Percentiles rank a stretch among this genome's conserved stretches.
Evolutionary conservation across 1,139 yeast species (phyloP).

Genomic region (Pichia sp.): DNA sequence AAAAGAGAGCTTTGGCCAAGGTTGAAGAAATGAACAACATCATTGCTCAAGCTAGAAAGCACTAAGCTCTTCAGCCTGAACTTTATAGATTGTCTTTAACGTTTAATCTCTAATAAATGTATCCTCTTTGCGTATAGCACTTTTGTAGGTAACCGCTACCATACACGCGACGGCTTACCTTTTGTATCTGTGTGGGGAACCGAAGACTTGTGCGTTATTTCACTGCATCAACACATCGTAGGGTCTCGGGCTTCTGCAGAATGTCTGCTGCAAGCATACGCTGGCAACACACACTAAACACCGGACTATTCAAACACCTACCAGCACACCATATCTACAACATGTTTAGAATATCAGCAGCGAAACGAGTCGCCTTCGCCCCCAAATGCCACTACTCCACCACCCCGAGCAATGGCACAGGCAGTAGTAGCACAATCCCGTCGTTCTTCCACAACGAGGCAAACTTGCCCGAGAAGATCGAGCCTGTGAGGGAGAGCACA

Average conservation of each 20-base stretch:
- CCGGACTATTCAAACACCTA: too few relatives aligned
- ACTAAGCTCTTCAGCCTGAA: slow-evolving; percentile 33
- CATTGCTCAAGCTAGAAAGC: slow-evolving; percentile 97
- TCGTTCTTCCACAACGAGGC: slow-evolving; percentile 16
- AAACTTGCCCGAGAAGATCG: slow-evolving; percentile 9
- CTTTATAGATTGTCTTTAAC: slow-evolving; percentile 9
- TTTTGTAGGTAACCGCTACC: background rate
- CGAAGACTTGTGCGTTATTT: background rate
- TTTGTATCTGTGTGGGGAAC: background rate
- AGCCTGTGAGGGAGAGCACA: background rate
- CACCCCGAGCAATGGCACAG: background rate
- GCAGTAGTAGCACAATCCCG: slow-evolving; percentile 2
- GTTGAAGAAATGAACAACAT: slow-evolving; percentile 97
- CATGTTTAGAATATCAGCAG: background rate
- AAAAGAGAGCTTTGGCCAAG: slow-evolving; percentile 99
- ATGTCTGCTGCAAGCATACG: background rate
- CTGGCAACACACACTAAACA: too few relatives aligned
- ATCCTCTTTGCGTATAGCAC: background rate
- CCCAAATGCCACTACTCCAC: background rate
- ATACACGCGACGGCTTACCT: background rate
- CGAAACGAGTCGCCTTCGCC: background rate
- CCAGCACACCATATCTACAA: too few relatives aligned
- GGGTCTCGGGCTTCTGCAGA: background rate
- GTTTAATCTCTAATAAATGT: slow-evolving; percentile 1
- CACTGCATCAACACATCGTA: background rate